These are phyloP conservation scores for Penicillium robsamsonii DNA, from an alignment of 495 filamentous ascomycete genomes.

Conservation along the genomic window DNA sequence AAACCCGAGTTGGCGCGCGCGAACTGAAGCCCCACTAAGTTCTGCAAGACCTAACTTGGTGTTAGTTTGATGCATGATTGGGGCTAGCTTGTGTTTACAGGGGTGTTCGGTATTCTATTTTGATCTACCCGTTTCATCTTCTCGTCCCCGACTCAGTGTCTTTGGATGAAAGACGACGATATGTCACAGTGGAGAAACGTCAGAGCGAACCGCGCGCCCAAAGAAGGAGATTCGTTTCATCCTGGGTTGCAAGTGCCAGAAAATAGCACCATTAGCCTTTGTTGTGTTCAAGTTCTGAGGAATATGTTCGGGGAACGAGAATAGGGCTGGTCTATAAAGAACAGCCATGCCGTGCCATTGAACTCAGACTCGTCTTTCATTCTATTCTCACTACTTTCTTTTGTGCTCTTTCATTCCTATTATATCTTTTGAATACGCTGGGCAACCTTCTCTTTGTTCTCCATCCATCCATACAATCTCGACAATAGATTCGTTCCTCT, in stretches of 20 bases:
- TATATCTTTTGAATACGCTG: background rate
- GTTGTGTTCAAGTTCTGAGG: background rate
- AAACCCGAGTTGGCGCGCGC: constrained; percentile 25
- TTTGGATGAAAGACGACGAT: constrained; percentile 15
- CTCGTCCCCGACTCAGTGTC: background rate
- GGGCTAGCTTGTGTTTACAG: background rate
- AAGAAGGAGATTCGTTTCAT: constrained; percentile 21
- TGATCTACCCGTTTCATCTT: constrained; percentile 21
- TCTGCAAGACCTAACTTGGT: background rate
- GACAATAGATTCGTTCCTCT: constrained; percentile 2
- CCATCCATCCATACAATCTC: constrained; percentile 19
- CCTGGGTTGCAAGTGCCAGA: constrained; percentile 1
- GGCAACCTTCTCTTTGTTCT: background rate
- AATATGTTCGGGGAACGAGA: background rate
- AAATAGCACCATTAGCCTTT: constrained; percentile 23
- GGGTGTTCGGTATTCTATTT: constrained; percentile 10
- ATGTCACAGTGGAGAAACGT: constrained; percentile 9
- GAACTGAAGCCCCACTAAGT: constrained; percentile 18
- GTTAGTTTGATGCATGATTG: background rate
- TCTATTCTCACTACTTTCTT: constrained; percentile 12
- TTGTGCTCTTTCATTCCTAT: constrained; percentile 23
- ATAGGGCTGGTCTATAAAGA: constrained; percentile 24
- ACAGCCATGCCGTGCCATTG: background rate
- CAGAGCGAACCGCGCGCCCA: constrained; percentile 15
- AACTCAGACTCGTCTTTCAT: constrained; percentile 19